phyloP scores from a whole-genome alignment of 345 rosid species.

The Mercurialis annua region DNA sequence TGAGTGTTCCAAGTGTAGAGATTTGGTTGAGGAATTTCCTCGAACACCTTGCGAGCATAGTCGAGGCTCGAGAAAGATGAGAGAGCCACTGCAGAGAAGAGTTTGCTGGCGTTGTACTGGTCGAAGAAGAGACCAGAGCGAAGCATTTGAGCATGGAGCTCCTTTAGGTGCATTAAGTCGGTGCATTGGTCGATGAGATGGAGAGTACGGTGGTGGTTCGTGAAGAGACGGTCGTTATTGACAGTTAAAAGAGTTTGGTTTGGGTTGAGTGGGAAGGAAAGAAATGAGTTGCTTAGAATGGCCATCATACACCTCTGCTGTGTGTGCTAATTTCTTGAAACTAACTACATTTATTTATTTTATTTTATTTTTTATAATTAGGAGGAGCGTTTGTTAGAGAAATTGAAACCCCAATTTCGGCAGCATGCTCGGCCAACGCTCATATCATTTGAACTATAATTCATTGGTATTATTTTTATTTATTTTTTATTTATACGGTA shows the following conservation, averaged over 20 bases:
- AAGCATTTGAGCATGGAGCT: constrained; percentile 61
- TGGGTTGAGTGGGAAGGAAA: constrained; percentile 39
- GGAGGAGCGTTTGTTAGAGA: too few relatives aligned
- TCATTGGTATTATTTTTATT: too few relatives aligned
- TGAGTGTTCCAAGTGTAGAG: constrained; percentile 65
- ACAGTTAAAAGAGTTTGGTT: constrained; percentile 22
- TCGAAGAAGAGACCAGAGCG: constrained; percentile 44
- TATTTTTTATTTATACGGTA: too few relatives aligned
- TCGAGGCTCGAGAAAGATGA: constrained; percentile 47
- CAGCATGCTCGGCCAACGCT: too few relatives aligned
- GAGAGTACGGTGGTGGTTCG: constrained; percentile 25
- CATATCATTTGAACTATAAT: too few relatives aligned
- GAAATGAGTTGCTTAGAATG: constrained; percentile 25
- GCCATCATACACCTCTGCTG: constrained; percentile 20
- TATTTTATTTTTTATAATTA: too few relatives aligned
- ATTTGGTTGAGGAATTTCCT: constrained; percentile 64
- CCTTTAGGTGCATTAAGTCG: constrained; percentile 38
- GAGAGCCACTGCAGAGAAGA: constrained; percentile 40
- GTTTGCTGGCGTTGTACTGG: constrained; percentile 51
- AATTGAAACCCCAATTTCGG: too few relatives aligned
- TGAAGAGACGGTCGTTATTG: constrained; percentile 29
- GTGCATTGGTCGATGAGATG: constrained; percentile 42
- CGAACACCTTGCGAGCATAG: constrained; percentile 67
- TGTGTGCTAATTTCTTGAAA: background rate
- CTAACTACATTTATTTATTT: too few relatives aligned